Base-by-base conservation (phyloP, 345 rosid species). In the Barbarea vulgaris region DNA sequence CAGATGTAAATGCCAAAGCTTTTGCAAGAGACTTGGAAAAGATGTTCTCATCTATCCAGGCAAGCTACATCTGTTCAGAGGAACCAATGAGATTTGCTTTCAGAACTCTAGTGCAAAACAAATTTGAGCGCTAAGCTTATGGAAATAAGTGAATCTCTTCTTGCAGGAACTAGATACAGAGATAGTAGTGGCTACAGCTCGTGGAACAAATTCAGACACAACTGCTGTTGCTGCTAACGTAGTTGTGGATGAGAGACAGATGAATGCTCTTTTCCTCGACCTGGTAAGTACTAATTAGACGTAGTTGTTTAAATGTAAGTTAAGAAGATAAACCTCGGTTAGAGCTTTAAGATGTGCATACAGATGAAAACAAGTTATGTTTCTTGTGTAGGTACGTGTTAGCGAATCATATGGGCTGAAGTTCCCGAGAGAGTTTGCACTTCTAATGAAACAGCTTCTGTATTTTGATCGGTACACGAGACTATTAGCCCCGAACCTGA, bases 201-300 rank as follows among this genome's bases (percentile, higher is more conserved):
- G 93, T 70, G 87, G 85, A 33, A 31, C 86, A 42, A 82, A 64
- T 34, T 86, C 91, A 72, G 79, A 79, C 81, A 85, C 87, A 60
- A 85, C 97, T 42, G 93, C 97, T 74, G 87, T 95, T 68, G 86
- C 99, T 75, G 99, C 97, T 57, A 95, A 92, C 75, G 57, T 92
- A 62, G 51, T 92, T 33, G 85, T 92, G 60, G 99, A 95, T 72
- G 97, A 92, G 78, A 89, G 96, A 75, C 99, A 90, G 87, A 90
- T 95, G 97, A 95, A 95, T 83, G 93, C 97, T 33, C 96, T 90
- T 81, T 95, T 95, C 76, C 91, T 95, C 7, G 96, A 92, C 78
- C 89, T 90, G 87, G 99, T 95, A 85, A 87, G 67, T 67, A 25
- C 67, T 36, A 55, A 25, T 1, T 56, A 27, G 58, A 25, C 44